Evolutionary conservation across 306 rosid genomes (phyloP).

Genomic region (Medicago lupulina): DNA sequence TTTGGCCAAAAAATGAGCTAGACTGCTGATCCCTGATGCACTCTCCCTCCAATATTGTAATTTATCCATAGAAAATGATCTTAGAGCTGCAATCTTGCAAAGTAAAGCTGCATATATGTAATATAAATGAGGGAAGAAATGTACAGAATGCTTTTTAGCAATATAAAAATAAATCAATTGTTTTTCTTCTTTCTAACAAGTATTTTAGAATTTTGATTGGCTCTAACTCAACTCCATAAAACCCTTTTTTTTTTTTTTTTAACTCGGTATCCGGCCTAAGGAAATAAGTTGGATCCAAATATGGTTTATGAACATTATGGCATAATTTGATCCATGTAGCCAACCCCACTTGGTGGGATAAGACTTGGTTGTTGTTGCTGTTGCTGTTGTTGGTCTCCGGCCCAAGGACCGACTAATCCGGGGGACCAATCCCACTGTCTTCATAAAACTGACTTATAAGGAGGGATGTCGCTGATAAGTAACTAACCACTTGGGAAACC

Average conservation of each 20-base stretch:
- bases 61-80: constrained; percentile 82
- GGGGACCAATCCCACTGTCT: not conserved
- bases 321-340: too few species aligned
- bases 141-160: not conserved
- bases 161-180: not conserved
- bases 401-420: too few species aligned
- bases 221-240: not conserved
- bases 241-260: too few species aligned
- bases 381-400: too few species aligned
- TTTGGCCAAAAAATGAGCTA: constrained; percentile 84
- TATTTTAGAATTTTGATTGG: not conserved
- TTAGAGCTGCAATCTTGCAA: constrained; percentile 84
- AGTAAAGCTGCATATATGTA: constrained; percentile 73
- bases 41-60: constrained; percentile 91
- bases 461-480: not conserved
- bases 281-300: too few species aligned
- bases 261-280: too few species aligned
- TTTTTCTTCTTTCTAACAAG: constrained; percentile 15
- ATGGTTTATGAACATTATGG: too few species aligned
- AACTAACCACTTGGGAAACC: not conserved
- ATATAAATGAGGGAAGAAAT: constrained; percentile 18
- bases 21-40: constrained; percentile 82
- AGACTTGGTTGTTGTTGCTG: too few species aligned
- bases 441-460: not conserved
- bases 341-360: too few species aligned